Percentiles rank a stretch among this genome's conserved stretches.
phyloP scores from a whole-genome alignment of 2,329 filamentous ascomycete genomes.

The Polychaeton citri region DNA sequence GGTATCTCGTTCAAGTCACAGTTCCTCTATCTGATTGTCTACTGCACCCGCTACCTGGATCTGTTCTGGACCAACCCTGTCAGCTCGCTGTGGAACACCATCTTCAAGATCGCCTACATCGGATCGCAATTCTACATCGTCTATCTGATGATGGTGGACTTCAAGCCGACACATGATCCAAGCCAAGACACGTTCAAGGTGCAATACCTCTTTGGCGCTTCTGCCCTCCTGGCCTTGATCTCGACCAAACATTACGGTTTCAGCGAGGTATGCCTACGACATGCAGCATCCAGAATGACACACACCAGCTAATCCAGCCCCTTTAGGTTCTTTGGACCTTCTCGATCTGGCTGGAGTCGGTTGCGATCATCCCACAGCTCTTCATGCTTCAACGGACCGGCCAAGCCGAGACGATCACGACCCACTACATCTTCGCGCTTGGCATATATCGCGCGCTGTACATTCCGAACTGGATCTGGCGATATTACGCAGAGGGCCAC shows the following conservation, averaged over 20 bases:
- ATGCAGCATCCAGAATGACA: too few species aligned
- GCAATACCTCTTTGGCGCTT: slow-evolving; percentile 78
- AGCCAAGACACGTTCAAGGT: slow-evolving; percentile 97
- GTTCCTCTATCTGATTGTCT: slow-evolving; percentile 86
- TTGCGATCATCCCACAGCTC: slow-evolving; percentile 91
- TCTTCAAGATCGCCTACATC: slow-evolving; percentile 96
- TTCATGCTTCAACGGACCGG: slow-evolving; percentile 97
- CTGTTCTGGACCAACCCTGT: slow-evolving; percentile 66
- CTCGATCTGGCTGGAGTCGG: slow-evolving; percentile 93
- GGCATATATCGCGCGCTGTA: slow-evolving; percentile 87
- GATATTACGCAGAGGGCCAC: slow-evolving; percentile 68
- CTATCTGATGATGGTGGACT: slow-evolving; percentile 95
- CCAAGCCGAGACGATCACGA: slow-evolving; percentile 98
- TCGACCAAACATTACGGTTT: slow-evolving; percentile 75
- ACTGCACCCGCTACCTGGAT: slow-evolving; percentile 90
- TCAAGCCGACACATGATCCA: slow-evolving; percentile 93
- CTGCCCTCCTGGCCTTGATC: slow-evolving; percentile 63
- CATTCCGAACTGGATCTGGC: slow-evolving; percentile 97
- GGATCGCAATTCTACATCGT: slow-evolving; percentile 81
- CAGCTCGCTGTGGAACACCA: slow-evolving; percentile 63
- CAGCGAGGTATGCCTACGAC: slow-evolving; percentile 45
- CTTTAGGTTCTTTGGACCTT: slow-evolving; percentile 84
- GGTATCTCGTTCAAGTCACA: slow-evolving; percentile 99
- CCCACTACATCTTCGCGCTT: slow-evolving; percentile 90
- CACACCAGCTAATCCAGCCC: slow-evolving; percentile 3